Base-by-base conservation (phyloP, 2,329 filamentous ascomycete species). In the Trichophyton rubrum region DNA sequence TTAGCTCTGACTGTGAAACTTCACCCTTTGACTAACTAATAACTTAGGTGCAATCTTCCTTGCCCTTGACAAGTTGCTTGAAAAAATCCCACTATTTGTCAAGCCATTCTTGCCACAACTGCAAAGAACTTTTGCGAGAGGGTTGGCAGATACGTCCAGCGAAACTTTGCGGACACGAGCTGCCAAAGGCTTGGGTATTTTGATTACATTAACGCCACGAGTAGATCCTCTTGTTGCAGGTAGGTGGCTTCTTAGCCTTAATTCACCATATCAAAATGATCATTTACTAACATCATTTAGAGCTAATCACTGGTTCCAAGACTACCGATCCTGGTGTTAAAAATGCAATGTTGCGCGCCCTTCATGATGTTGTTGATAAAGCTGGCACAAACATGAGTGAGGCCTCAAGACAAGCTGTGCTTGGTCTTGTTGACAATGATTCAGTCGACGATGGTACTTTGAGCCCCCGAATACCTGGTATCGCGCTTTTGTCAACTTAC, bases 81-180 rank as follows among this genome's bases (percentile, higher is more conserved):
- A 96, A 75, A 99, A 97, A 81, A 97, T 99, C 73, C 93, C 93
- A 0, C 84, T 88, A 8, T 92, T 95, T 67, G 81, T 99, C 63
- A 96, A 97, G 76, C 93, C 93, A 2, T 99, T 99, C 82, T 77
- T 99, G 70, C 93, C 93, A 8, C 93, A 99, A 71, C 81, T 99
- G 59, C 93, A 99, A 75, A 85, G 93, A 63, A 99, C 93, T 0
- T 99, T 99, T 77, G 92, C 93, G 61, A 95, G 96, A 75, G 92
- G 91, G 47, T 81, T 99, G 57, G 93, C 93, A 2, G 95, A 99
- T 73, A 85, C 90, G 0, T 89, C 90, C 0, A 97, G 92, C 72
- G 92, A 97, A 66, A 79, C 91, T 20, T 77, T 99, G 62, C 85
- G 95, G 65, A 87, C 86, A 62, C 84, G 95, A 66, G 93, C 95